Evolutionary conservation across 495 filamentous ascomycete genomes (phyloP), one percentile per base, ranked within the genome.

Genomic region (Venustampulla echinocandica): DNA sequence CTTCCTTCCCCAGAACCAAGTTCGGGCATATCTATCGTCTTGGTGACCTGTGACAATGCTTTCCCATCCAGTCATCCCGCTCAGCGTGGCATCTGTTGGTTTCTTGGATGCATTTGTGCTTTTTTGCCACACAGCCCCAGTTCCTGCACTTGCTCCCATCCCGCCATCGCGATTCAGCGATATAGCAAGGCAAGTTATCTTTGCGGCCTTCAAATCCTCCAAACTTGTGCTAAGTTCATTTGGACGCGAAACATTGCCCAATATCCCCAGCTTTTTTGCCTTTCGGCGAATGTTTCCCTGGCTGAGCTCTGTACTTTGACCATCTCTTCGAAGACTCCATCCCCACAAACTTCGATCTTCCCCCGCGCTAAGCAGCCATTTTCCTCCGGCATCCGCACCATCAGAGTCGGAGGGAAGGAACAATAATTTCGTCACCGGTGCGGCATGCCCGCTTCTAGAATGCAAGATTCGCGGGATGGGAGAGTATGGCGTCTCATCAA

Each of bases 1-100:
- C 58, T 90, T 95, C 50, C 87, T 80, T 13, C 90, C 90, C 86
- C 94, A 95, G 67, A 96, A 96, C 92, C 92, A 99, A 18, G 90
- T 95, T 32, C 92, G 74, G 28, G 86, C 92, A 55, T 73, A 84
- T 38, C 81, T 79, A 53, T 96, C 90, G 14, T 83, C 78, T 52
- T 79, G 77, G 63, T 99, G 92, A n/a, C 86, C 90, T 10, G 92
- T 99, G 1, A 99, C 75, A 13, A 99, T 79, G 57, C 89, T 95
- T 61, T 97, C 93, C 90, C 92, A 97, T 11, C 92, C 92, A 2
- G 88, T 92, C 56, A 76, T 76, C 33, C 75, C 79, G 40, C 79
- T 84, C 17, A 75, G 62, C 54, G 76, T 71, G 11, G 74, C 71
- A 41, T 75, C 68, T n/a, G 64, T 62, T 45, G 75, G 71, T 46